Evolutionary conservation across 2,329 filamentous ascomycete genomes (phyloP).

Genomic region (Corynespora cassiicola): DNA sequence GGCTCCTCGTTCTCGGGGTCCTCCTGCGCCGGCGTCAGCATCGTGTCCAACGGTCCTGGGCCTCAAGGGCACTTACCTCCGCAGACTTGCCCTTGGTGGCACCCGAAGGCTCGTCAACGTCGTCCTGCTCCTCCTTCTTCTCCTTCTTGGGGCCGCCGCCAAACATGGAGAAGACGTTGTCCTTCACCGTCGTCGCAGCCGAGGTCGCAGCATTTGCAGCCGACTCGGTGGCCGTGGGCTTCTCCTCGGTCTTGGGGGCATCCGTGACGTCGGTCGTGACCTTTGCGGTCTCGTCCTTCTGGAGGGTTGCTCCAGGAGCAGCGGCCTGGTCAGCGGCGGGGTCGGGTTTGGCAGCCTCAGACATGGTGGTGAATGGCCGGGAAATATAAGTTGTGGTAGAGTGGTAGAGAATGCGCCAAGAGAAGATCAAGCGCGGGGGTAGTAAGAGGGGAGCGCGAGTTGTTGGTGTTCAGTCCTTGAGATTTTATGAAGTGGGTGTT

Average conservation of each 20-base stretch:
- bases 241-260: constrained; percentile 58
- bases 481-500: constrained; percentile 32
- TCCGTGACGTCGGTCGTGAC: constrained; percentile 49
- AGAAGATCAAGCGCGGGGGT: constrained; percentile 10
- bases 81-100: constrained; percentile 64
- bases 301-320: constrained; percentile 48
- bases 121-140: constrained; percentile 80
- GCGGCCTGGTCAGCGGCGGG: constrained; percentile 47
- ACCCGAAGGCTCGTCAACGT: constrained; percentile 81
- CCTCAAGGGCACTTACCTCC: constrained; percentile 57
- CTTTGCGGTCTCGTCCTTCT: constrained; percentile 52
- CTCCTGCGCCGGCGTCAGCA: constrained; percentile 54
- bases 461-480: constrained; percentile 21
- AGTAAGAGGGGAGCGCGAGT: constrained; percentile 22
- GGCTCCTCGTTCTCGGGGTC: constrained; percentile 87
- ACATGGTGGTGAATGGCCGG: constrained; percentile 26
- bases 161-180: constrained; percentile 94
- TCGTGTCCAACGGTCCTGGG: neutral
- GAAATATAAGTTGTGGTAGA: constrained; percentile 7
- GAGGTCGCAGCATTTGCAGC: constrained; percentile 45
- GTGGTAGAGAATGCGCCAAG: constrained; percentile 4
- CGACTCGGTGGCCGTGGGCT: constrained; percentile 50
- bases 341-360: constrained; percentile 49
- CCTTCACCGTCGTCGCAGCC: constrained; percentile 51
- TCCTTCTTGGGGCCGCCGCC: constrained; percentile 97